Base-by-base conservation (phyloP, 1,284 basidiomycete genomes). In the Irpex lacteus region DNA sequence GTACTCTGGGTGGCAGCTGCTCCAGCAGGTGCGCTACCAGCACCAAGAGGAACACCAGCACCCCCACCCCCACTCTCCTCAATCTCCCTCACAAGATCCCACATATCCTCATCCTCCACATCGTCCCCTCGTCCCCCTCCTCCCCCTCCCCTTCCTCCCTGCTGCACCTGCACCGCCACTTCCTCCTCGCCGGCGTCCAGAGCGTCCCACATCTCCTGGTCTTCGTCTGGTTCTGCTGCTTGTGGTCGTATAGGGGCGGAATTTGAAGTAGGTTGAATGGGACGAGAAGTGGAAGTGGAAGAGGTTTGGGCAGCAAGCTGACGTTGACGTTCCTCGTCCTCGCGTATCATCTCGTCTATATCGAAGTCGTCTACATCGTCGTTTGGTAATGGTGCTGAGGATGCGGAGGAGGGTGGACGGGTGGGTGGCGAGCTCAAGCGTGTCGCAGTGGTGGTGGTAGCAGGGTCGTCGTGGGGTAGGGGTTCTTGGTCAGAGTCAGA, bases 11-110 rank as follows among this genome's bases (percentile, higher is more conserved):
- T n/a, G n/a, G n/a, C n/a, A n/a, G 26, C 18, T 19, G 36, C 18
- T 26, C 5, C 53, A 47, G 44, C 26, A 9, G 26, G 34, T 61
- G 19, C 11, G n/a, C 56, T 32, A 32, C 32, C 32, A 32, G 32
- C 32, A 32, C 32, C 26, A 26, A 26, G 26, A 26, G 26, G 26
- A 26, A 4, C 26, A 26, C 26, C 26, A 26, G 26, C 26, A 32
- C 32, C 32, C 32, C 32, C 32, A 34, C 32, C 3, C 32, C 32
- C 32, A 60, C 36, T 65, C 62, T 71, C 68, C 74, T 87, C 85
- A 68, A 86, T 80, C 71, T 91, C 88, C 58, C 83, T 76, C 60
- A 89, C 73, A 34, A 89, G 77, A 66, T 88, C 85, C 85, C 89
- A 89, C 83, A 91, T 85, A 4, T 88, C 85, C 53, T 88, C 84